Base-by-base conservation (phyloP, 2,329 filamentous ascomycete genomes). In the Chrysosporium keratinophilum region DNA sequence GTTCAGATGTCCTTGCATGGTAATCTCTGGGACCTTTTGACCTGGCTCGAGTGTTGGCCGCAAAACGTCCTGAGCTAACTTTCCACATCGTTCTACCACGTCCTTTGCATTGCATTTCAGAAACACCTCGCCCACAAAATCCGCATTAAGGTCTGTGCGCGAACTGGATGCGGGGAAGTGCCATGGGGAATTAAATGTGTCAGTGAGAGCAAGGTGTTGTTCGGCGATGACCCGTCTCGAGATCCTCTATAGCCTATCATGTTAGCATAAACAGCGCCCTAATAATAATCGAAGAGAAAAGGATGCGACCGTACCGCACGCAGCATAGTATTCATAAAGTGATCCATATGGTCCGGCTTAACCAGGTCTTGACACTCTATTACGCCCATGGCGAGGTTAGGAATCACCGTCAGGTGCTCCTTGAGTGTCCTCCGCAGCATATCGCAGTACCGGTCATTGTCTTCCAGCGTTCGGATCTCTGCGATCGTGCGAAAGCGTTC, bases 141-240 rank as follows among this genome's bases (percentile, higher is more conserved):
- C 91, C 47, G 86, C 74, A 56, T 81, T 78, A n/a, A 74, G 67
- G 50, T 81, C 77, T 10, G 74, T 71, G 37, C 81, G 78, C 39
- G 84, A 78, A 60, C 84, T 85, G 2, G 86, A 83, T 57, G 88
- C 82, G 0, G 88, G 87, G 54, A 89, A 91, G 74, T 95, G 90
- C 81, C 87, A 90, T 1, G 87, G 85, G 0, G 87, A 87, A 68
- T 93, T 85, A 74, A 90, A 97, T 1, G 90, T 96, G 61, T 97
- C 90, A 3, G 90, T 95, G 15, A 98, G 78, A 9, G 93, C 89
- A 37, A 98, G 81, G 66, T 98, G 93, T 65, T 98, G 93, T 70
- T 98, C 93, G 34, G 93, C 93, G 65, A 98, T 98, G 60, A 97
- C 93, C 58, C 94, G 83, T 56, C 93, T 84, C 43, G 90, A 96